Base-by-base conservation (phyloP, 441 rosid species). In the Mallotus repandus region DNA sequence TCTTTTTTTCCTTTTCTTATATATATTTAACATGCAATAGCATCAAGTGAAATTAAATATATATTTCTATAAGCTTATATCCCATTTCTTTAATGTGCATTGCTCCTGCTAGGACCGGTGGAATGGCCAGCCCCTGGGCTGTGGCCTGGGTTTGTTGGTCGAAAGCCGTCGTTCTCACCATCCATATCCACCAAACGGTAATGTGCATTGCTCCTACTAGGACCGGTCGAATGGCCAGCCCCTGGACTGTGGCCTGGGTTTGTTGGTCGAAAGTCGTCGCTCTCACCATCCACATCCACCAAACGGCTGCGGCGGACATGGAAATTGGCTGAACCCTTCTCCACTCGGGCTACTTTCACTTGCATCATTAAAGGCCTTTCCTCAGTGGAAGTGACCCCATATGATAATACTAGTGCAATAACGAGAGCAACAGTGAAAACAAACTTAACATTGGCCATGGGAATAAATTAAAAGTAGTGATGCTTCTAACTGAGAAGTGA, bases 61-160 rank as follows among this genome's bases (percentile, higher is more conserved):
- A 29, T 43, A 43, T 13, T 60, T 7, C 6, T 14, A 61, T 63
- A 41, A 3, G 7, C 12, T 7, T 53, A 53, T 4, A 19, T 15
- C n/a, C 12, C 57, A 13, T 32, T 13, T 56, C 35, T 16, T 70
- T 45, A 69, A 41, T 13, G 63, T 19, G n/a, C 46, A 19, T 6
- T 46, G 10, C 1, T 25, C 65, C 49, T 71, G 67, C 49, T 71
- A n/a, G 75, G 68, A n/a, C 75, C 75, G 5, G 18, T 72, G 7
- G 82, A 80, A 76, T 85, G 88, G 45, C 88, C 88, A 6, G 77
- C 85, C 1, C 88, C 84, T 7, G 85, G 89, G 21, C 87, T 79
- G 76, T 81, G 77, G n/a, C 87, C 85, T 4, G 81, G 84, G 32
- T 78, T 69, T 10, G 86, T 82, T 46, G 89, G 87, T 22, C 82